Base-by-base conservation (phyloP, 306 rosid genomes). In the Lathyrus oleraceus region DNA sequence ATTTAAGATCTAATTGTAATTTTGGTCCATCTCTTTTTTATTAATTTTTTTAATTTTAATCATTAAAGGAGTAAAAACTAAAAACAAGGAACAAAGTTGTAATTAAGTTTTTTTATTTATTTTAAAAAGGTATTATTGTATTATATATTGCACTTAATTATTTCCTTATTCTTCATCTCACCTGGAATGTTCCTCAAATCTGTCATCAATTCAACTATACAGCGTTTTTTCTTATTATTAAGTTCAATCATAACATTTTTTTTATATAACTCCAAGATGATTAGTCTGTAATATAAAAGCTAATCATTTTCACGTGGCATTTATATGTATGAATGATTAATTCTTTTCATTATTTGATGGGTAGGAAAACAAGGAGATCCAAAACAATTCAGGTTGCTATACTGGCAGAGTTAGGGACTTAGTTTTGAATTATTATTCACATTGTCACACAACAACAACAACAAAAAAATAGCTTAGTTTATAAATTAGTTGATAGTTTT, bases 181-280 rank as follows among this genome's bases (percentile, higher is more conserved):
- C 75, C 82, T 77, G 81, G 86, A 86, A 86, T 86, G 88, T 87
- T 86, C 88, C 70, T 76, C 69, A 6, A 48, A 51, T 53, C 77
- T 79, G 59, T 73, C 70, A 49, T 76, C 53, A 43, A 45, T 47
- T 38, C 19, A 76, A 51, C 56, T 39, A 20, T 11, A 15, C 43
- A 12, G 57, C 64, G 1, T 69, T 39, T 71, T 60, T 15, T 51
- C 15, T 40, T 67, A 72, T 5, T 52, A 23, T 42, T 36, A 20
- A 40, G 44, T 67, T 39, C 52, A 51, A 40, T 39, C 78, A 69
- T 67, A 67, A 39, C 45, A 59, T 19, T 10, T 23, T 10, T 23
- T 30, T 44, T 12, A 54, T 4, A 2, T 23, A 54, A 54, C 11
- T 11, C 35, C 15, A 54, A 21, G 10, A 54, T 54, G 3, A 54